Percentiles rank a stretch among this genome's conserved stretches.
Evolutionary conservation across 1,284 basidiomycete species (phyloP).

Genomic region (Trametes pubescens): DNA sequence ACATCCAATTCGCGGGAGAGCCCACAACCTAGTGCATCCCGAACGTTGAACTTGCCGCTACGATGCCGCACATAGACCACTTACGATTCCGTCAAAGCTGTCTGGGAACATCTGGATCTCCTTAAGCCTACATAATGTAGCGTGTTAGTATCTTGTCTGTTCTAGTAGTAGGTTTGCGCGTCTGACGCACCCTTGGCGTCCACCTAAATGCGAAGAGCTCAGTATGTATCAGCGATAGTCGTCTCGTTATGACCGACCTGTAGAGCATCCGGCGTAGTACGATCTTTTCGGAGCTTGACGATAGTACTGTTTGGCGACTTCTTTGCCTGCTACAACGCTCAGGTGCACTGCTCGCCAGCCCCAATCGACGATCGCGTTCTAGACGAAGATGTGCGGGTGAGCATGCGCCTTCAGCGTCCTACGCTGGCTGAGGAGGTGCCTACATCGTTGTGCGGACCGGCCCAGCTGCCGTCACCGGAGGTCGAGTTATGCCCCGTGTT

Average conservation of each 20-base stretch:
- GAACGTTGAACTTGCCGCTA: background rate
- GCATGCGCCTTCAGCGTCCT: background rate
- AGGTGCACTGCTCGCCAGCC: conserved; percentile 36
- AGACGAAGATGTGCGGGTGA: background rate
- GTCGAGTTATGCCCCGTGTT: conserved; percentile 32
- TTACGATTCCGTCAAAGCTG: conserved; percentile 35
- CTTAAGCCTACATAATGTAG: conserved; percentile 22
- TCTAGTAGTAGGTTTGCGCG: background rate
- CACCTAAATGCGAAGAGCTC: conserved; percentile 9
- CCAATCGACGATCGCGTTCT: conserved; percentile 36
- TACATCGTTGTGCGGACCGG: conserved; percentile 34
- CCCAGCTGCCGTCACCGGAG: conserved; percentile 27
- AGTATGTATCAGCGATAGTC: too few relatives aligned
- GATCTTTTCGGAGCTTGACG: conserved; percentile 23
- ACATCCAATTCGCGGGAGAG: conserved; percentile 32
- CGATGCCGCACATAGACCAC: background rate
- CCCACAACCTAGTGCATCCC: conserved; percentile 26
- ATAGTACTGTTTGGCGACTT: conserved; percentile 36
- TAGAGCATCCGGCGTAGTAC: conserved; percentile 40
- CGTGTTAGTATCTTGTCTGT: background rate
- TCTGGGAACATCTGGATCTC: conserved; percentile 34
- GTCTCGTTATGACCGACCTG: conserved; percentile 18
- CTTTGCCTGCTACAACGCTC: conserved; percentile 34
- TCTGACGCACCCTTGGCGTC: conserved; percentile 28
- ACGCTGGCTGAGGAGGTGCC: background rate